phyloP scores from a whole-genome alignment of 495 filamentous ascomycete species.

The Tuber melanosporum region DNA sequence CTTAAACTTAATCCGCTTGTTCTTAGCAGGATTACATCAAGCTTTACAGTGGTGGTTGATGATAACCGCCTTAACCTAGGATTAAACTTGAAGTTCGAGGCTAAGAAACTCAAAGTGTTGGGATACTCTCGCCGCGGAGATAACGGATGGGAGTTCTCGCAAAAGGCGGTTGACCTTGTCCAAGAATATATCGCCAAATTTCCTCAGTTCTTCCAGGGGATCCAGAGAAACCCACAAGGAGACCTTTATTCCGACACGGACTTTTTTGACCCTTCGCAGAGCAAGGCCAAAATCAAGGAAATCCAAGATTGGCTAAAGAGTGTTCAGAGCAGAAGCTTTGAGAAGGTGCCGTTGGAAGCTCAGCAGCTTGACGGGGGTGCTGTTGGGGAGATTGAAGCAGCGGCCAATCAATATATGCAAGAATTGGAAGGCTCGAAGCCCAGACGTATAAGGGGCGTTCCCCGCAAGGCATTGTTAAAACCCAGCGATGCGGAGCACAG shows the following conservation, averaged over 20 bases:
- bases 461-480: slow-evolving; percentile 78
- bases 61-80: slow-evolving; percentile 76
- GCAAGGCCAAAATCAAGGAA: slow-evolving; percentile 62
- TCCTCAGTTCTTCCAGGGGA: slow-evolving; percentile 85
- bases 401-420: slow-evolving; percentile 55
- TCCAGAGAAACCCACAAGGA: slow-evolving; percentile 67
- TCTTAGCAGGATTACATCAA: slow-evolving; percentile 90
- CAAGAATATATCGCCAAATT: slow-evolving; percentile 86
- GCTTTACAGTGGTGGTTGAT: slow-evolving; percentile 76
- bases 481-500: slow-evolving; percentile 88
- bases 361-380: slow-evolving; percentile 89
- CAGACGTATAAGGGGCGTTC: slow-evolving; percentile 63
- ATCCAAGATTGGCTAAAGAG: slow-evolving; percentile 88
- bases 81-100: slow-evolving; percentile 94
- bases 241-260: slow-evolving; percentile 74
- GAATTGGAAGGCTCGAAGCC: slow-evolving; percentile 45
- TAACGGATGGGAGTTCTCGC: slow-evolving; percentile 91
- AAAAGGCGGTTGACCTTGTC: slow-evolving; percentile 72
- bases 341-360: slow-evolving; percentile 87
- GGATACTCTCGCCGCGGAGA: slow-evolving; percentile 83
- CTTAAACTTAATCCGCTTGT: slow-evolving; percentile 77
- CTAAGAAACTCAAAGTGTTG: slow-evolving; percentile 87
- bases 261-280: slow-evolving; percentile 68
- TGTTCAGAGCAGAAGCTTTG: slow-evolving; percentile 81
- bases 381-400: slow-evolving; percentile 71